Percentiles rank a stretch among this genome's conserved stretches.
Evolutionary conservation across 2,329 filamentous ascomycete genomes (phyloP).

Genomic region (Akanthomyces dipterigenus): DNA sequence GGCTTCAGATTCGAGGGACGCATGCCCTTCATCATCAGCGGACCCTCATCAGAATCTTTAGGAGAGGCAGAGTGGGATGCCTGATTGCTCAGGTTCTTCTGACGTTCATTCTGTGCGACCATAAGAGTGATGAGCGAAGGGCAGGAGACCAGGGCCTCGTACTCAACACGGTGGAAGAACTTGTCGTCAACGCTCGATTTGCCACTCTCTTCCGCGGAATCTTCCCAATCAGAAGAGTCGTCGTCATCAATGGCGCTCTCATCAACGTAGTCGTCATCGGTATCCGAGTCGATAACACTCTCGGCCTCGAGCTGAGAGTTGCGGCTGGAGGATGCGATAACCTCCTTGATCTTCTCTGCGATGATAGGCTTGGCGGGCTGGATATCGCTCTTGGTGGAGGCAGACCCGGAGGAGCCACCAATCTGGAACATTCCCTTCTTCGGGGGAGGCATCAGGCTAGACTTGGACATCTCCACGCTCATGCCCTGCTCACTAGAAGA

Average conservation of each 20-base stretch:
- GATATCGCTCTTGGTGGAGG: slow-evolving; percentile 57
- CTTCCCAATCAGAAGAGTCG: slow-evolving; percentile 54
- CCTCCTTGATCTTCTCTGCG: slow-evolving; percentile 60
- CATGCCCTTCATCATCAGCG: slow-evolving; percentile 57
- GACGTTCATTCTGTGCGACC: slow-evolving; percentile 71
- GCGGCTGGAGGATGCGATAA: slow-evolving; percentile 63
- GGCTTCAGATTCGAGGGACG: slow-evolving; percentile 43
- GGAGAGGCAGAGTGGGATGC: slow-evolving; percentile 59
- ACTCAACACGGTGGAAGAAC: slow-evolving; percentile 88
- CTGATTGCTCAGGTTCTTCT: slow-evolving; percentile 60
- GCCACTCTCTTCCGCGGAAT: slow-evolving; percentile 72
- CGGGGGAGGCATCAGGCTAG: slow-evolving; percentile 21
- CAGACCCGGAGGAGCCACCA: slow-evolving; percentile 62
- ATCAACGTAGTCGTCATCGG: slow-evolving; percentile 63
- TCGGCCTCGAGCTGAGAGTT: slow-evolving; percentile 57
- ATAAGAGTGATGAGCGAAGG: slow-evolving; percentile 85
- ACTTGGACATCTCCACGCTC: slow-evolving; percentile 38
- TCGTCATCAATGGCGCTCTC: slow-evolving; percentile 77
- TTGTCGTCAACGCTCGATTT: slow-evolving; percentile 77
- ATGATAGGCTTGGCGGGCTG: slow-evolving; percentile 36
- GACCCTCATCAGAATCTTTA: slow-evolving; percentile 56
- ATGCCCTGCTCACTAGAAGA: slow-evolving; percentile 58
- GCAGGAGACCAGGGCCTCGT: slow-evolving; percentile 72
- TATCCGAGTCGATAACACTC: slow-evolving; percentile 49
- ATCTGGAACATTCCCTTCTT: slow-evolving; percentile 44